These are phyloP conservation scores for Diutina siamensis DNA, from an alignment of 1,139 yeast species.

Conservation along the genomic window DNA sequence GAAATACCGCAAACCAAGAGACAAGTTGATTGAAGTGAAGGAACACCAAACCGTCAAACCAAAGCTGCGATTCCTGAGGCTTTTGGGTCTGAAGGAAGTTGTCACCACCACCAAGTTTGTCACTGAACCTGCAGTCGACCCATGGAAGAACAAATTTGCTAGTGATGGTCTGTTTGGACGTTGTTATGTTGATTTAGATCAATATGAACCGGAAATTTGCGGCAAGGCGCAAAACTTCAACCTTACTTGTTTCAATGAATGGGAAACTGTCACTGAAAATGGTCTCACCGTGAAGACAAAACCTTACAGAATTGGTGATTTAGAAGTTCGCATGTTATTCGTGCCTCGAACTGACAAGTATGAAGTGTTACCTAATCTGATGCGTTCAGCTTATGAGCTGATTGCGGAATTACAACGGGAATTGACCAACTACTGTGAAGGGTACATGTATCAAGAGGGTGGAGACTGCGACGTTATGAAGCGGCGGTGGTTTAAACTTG, in stretches of 20 bases:
- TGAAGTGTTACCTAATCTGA: constrained; percentile 58
- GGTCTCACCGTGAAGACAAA: constrained; percentile 11
- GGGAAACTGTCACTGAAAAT: constrained; percentile 39
- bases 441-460: constrained; percentile 66
- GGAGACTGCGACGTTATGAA: constrained; percentile 62
- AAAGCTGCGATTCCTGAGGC: constrained; percentile 30
- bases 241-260: constrained; percentile 66
- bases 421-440: constrained; percentile 32
- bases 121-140: constrained; percentile 38
- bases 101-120: constrained; percentile 46
- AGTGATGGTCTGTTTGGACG: constrained; percentile 84
- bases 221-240: constrained; percentile 42
- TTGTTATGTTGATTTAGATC: constrained; percentile 53
- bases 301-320: constrained; percentile 45
- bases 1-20: constrained; percentile 42
- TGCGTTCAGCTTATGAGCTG: constrained; percentile 44
- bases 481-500: constrained; percentile 48
- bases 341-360: constrained; percentile 45
- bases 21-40: constrained; percentile 43
- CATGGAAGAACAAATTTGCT: constrained; percentile 52
- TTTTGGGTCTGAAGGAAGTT: constrained; percentile 39
- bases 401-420: constrained; percentile 36
- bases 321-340: constrained; percentile 65
- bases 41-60: constrained; percentile 42
- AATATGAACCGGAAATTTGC: constrained; percentile 42